Base-by-base conservation (phyloP, 139 green algal genomes). In the Chlorella ohadii region DNA sequence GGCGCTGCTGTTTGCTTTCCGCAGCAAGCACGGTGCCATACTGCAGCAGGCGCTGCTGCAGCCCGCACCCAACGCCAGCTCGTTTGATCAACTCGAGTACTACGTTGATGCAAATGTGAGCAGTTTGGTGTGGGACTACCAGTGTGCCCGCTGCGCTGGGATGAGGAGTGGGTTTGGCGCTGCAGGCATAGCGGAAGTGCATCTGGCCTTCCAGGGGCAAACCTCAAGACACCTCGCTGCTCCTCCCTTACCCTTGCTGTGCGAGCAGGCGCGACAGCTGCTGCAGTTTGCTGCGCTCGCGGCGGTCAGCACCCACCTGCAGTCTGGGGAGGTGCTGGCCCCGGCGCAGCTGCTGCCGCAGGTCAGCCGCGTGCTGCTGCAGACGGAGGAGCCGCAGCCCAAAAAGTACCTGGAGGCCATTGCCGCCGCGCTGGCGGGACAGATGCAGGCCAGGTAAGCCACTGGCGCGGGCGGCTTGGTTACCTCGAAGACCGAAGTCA, bases 281-380 rank as follows among this genome's bases (percentile, higher is more conserved):
- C 74, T 90, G 33, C 71, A 83, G 41, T 81, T 87, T 39, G 72
- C 85, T 0, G 85, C 63, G 22, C 81, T 90, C 55, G 78, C 86
- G 31, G 87, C 63, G 47, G 76, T 72, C 36, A 85, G 20, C 36
- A 65, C 38, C 57, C 81, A 90, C 44, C 85, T 91, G 70, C 84
- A 90, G 56, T 61, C 80, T 4, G 59, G 38, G 25, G 75, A 91
- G 64, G 67, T 70, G 36, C 78, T 91, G 39, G 13, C 83, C 17
- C 67, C 74, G 0, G 47, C 81, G 4, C 71, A 81, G 84, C 84
- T 83, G 59, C 84, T 90, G 80, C 87, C 87, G 51, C 67, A 56
- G 12, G 68, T 90, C 51, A 83, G 85, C 41, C 78, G 82, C 7
- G 84, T 91, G 39, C 75, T 91, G 27, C 85, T 92, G 38, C 63